Conservation (phyloP, 441 rosid genomes). For the Rhodomyrtus psidioides region DNA sequence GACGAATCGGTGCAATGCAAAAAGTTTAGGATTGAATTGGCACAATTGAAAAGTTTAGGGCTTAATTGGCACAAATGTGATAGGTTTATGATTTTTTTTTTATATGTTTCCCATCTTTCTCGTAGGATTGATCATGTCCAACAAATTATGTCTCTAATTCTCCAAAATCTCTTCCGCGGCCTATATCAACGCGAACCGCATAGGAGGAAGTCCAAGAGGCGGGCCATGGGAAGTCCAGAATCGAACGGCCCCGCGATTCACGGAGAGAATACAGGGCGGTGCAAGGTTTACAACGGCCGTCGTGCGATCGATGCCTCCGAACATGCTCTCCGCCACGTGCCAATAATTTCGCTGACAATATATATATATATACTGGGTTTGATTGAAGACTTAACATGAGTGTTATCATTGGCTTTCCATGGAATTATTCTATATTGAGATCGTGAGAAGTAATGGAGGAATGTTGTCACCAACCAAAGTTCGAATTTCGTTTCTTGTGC, state of each 20-base stretch:
- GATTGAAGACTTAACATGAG: background rate
- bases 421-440: background rate
- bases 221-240: background rate
- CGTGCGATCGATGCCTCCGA: background rate
- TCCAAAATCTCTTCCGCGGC: background rate
- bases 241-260: background rate
- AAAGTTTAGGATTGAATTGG: too few species aligned
- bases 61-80: too few species aligned
- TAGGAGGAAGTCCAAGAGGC: background rate
- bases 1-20: too few species aligned
- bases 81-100: too few species aligned
- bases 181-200: background rate
- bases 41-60: too few species aligned
- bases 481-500: background rate
- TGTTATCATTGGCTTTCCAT: background rate
- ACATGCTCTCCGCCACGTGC: background rate
- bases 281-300: background rate
- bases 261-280: background rate
- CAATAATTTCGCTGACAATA: background rate
- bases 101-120: too few species aligned
- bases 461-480: background rate
- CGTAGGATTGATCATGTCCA: background rate
- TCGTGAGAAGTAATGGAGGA: background rate
- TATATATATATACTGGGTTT: background rate
- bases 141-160: background rate